Evolutionary conservation across 345 rosid species (phyloP).

Genomic region (Anastatica hierochuntica): DNA sequence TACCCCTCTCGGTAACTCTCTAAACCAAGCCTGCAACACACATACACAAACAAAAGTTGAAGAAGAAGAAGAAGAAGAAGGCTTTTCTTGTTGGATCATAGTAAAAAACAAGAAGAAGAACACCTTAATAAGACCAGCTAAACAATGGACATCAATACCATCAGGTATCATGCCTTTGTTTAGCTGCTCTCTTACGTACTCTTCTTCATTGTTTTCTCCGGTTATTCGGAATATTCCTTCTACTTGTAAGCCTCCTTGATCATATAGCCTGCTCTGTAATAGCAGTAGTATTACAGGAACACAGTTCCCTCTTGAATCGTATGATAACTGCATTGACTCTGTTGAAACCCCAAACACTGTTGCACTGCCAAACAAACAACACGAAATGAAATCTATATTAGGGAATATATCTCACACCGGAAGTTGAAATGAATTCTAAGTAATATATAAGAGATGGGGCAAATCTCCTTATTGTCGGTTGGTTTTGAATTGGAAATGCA

Average conservation of each 20-base stretch:
- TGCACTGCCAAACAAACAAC: slow-evolving; percentile 43
- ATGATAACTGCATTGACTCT: slow-evolving; percentile 93
- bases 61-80: too few relatives aligned
- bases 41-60: too few relatives aligned
- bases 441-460: too few relatives aligned
- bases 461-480: too few relatives aligned
- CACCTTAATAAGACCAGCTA: slow-evolving; percentile 95
- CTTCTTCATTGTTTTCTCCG: slow-evolving; percentile 82
- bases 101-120: too few relatives aligned
- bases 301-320: slow-evolving; percentile 82
- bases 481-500: too few relatives aligned
- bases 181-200: slow-evolving; percentile 68
- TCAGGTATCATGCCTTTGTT: slow-evolving; percentile 70
- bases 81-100: too few relatives aligned
- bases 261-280: slow-evolving; percentile 78
- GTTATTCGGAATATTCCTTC: slow-evolving; percentile 95
- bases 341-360: slow-evolving; percentile 96
- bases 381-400: not conserved
- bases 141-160: slow-evolving; percentile 83
- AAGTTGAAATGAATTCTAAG: too few relatives aligned
- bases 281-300: slow-evolving; percentile 83
- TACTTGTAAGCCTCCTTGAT: slow-evolving; percentile 79
- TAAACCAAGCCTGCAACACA: slow-evolving; percentile 91
- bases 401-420: too few relatives aligned
- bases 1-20: slow-evolving; percentile 90